phyloP scores from a whole-genome alignment of 2,329 filamentous ascomycete genomes.

The Pseudogymnoascus verrucosus region DNA sequence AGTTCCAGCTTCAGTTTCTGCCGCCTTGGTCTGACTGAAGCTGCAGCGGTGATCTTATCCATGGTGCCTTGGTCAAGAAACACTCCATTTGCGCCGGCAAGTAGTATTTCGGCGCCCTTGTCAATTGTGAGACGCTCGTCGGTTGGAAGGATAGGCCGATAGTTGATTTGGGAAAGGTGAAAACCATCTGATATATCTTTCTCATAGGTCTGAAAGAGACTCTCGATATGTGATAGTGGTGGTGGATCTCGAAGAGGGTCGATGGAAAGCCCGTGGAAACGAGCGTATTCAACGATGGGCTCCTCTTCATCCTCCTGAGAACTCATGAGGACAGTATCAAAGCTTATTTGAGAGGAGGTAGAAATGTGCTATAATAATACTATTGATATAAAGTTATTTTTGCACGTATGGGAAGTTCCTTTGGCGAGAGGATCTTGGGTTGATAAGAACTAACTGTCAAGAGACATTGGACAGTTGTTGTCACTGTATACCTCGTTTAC shows the following conservation, averaged over 20 bases:
- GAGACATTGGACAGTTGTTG: not conserved
- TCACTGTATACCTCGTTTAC: not conserved
- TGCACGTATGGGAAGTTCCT: not conserved
- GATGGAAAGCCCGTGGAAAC: conserved; percentile 18
- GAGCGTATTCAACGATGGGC: conserved; percentile 24
- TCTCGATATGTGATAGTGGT: conserved; percentile 15
- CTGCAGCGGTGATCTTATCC: conserved; percentile 3
- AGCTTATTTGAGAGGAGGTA: not conserved
- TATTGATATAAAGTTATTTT: not conserved
- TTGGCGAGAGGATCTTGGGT: no score
- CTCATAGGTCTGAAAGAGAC: conserved; percentile 10
- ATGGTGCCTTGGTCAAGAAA: conserved; percentile 13
- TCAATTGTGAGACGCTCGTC: conserved; percentile 22
- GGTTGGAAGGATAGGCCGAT: not conserved
- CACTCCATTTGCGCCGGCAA: conserved; percentile 13
- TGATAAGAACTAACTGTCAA: not conserved
- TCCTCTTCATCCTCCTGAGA: conserved; percentile 12
- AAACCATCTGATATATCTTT: conserved; percentile 9
- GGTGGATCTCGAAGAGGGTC: conserved; percentile 18
- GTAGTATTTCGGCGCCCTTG: conserved; percentile 19
- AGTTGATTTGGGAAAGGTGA: conserved; percentile 17
- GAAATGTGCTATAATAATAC: not conserved
- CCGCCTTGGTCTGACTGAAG: conserved; percentile 11
- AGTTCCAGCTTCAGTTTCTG: conserved; percentile 20
- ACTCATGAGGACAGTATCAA: not conserved